Conservation (phyloP, 1,139 yeast genomes). For the Debaryomyces sp. region DNA sequence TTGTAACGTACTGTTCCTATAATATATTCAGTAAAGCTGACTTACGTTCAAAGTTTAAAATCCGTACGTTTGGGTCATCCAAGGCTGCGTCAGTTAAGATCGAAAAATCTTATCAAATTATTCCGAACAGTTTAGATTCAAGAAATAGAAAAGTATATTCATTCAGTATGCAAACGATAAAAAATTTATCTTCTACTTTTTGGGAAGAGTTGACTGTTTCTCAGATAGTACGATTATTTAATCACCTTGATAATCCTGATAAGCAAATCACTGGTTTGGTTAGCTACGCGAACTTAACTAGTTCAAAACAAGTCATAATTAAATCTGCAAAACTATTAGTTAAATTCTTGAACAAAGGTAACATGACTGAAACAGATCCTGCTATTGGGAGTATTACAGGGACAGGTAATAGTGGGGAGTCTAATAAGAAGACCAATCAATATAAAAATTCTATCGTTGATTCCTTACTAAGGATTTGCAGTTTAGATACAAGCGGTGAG, state of each 20-base stretch:
- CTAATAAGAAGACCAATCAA: constrained; percentile 26
- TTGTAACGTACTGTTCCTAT: constrained; percentile 52
- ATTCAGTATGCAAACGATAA: constrained; percentile 22
- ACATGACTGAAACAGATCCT: constrained; percentile 28
- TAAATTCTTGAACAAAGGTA: constrained; percentile 29
- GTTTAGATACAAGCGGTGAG: constrained; percentile 22
- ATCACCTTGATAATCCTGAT: constrained; percentile 37
- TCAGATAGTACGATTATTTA: constrained; percentile 33
- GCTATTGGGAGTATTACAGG: constrained; percentile 33
- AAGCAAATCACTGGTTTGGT: constrained; percentile 40
- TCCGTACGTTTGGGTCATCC: constrained; percentile 25
- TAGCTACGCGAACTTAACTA: constrained; percentile 26
- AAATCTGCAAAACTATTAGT: constrained; percentile 24
- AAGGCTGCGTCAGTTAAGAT: constrained; percentile 26
- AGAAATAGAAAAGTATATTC: constrained; percentile 21
- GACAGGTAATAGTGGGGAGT: constrained; percentile 31
- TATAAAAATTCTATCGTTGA: constrained; percentile 41
- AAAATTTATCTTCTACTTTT: constrained; percentile 20
- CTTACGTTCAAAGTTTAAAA: constrained; percentile 39
- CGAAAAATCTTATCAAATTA: constrained; percentile 33
- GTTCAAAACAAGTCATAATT: constrained; percentile 18
- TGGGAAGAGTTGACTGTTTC: constrained; percentile 46
- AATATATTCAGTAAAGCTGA: constrained; percentile 53
- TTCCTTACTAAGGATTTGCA: constrained; percentile 28
- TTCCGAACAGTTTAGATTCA: constrained; percentile 23